Base-by-base conservation (phyloP, 208 protist species). In the Leishmania martiniquensis region DNA sequence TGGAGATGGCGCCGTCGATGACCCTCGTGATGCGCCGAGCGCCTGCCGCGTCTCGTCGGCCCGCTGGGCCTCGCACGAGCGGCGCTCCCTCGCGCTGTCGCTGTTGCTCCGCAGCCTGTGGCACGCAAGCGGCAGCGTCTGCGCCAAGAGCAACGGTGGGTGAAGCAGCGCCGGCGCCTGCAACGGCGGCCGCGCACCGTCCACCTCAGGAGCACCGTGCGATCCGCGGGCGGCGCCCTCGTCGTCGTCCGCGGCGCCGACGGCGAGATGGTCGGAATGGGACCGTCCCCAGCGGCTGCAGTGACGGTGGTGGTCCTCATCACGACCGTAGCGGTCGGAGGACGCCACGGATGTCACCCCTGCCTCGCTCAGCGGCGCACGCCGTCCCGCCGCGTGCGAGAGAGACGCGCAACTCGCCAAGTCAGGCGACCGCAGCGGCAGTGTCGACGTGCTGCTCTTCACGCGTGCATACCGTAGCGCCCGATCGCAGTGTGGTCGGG, bases 361-460 rank as follows among this genome's bases (percentile, higher is more conserved):
- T 51, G 17, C 52, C 12, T 2, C 34, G 25, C 69, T 59, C 32
- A 25, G 32, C 32, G 47, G 17, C 44, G 17, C 47, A 47, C 42
- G 47, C 44, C 17, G 7, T 39, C 5, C 47, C 44, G 42, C 42
- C 37, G 71, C 17, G 25, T 39, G 20, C 57, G 59, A 39, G 72
- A 52, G 32, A n/a, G 68, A 54, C 44, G 65, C 54, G 3, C 55
- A 83, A 42, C 45, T 47, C 29, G 55, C 13, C 12, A 68, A 74
- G 7, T 78, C 74, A 0, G 25, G 49, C n/a, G 79, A 78, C 44
- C 44, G 79, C 47, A 67, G 72, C 57, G 72, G 79, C 78, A 68
- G 65, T 74, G 37, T 47, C 39, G 4, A 17, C 34, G 34, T 29
- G 63, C n/a, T 20, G 37, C 9, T 68, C n/a, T n/a, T n/a, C 37